Conservation (phyloP, 169 alveolate species). For the Plasmodium billcollinsi region DNA sequence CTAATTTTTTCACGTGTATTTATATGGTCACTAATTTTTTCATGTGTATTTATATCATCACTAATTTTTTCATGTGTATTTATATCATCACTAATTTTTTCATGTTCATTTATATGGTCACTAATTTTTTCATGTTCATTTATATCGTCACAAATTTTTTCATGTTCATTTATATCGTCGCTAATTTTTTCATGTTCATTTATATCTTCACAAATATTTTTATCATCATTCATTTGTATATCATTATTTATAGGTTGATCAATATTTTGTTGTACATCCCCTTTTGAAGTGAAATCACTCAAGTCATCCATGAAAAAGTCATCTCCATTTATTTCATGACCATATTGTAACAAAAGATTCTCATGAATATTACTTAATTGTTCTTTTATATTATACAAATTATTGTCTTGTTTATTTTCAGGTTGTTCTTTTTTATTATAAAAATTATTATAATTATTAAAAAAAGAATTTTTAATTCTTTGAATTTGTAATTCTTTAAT, state of each 20-base stretch:
- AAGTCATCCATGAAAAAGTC: no score
- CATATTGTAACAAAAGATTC: no score
- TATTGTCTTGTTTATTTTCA: background rate
- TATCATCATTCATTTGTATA: no score
- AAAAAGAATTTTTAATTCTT: slow-evolving; percentile 47
- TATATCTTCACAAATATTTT: background rate
- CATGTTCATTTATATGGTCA: no score
- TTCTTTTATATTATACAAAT: background rate
- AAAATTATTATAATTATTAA: slow-evolving; percentile 66
- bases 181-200: background rate
- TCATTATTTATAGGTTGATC: background rate
- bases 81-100: background rate
- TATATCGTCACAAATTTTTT: background rate
- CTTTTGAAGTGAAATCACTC: no score
- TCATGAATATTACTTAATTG: background rate
- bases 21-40: background rate
- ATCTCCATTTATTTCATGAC: no score
- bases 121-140: no score
- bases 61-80: background rate
- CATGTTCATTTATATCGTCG: no score
- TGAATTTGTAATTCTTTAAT: slow-evolving; percentile 49
- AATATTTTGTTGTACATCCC: no score
- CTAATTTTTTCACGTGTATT: background rate
- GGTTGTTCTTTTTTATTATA: slow-evolving; percentile 17
- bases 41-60: no score